Conservation (phyloP, 495 filamentous ascomycete genomes). For the Xylaria castorea region DNA sequence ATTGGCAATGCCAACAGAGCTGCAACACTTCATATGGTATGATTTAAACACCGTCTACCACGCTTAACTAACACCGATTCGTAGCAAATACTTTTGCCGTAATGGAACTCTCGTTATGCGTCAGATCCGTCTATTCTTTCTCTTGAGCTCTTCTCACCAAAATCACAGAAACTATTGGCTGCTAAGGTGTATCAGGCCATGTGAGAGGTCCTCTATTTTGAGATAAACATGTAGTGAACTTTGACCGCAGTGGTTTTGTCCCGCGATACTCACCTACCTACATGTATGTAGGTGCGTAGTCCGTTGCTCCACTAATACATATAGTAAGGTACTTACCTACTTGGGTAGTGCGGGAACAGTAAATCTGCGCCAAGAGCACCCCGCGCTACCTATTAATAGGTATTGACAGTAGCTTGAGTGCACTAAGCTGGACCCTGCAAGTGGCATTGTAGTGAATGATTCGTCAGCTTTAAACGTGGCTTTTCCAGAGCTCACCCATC, state of each 20-base stretch:
- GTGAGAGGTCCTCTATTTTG: not conserved
- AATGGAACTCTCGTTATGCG: not conserved
- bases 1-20: too few relatives aligned
- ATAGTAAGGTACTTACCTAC: not conserved
- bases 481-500: constrained; percentile 14
- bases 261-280: not conserved
- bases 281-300: too few relatives aligned
- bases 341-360: not conserved
- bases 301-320: not conserved
- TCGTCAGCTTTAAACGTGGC: constrained; percentile 29
- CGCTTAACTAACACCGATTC: too few relatives aligned
- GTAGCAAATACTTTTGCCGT: too few relatives aligned
- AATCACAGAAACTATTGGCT: not conserved
- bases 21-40: too few relatives aligned
- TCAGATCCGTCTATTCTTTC: not conserved
- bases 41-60: too few relatives aligned
- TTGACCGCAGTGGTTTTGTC: too few relatives aligned
- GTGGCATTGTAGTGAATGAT: constrained; percentile 1
- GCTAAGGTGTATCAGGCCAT: too few relatives aligned
- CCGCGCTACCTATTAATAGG: not conserved
- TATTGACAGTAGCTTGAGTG: not conserved
- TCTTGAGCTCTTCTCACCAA: not conserved
- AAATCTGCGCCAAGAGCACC: not conserved
- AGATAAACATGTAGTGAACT: not conserved
- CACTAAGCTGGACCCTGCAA: constrained; percentile 4